Conservation (phyloP, 2,329 filamentous ascomycete genomes). For the Exophiala calicioides region DNA sequence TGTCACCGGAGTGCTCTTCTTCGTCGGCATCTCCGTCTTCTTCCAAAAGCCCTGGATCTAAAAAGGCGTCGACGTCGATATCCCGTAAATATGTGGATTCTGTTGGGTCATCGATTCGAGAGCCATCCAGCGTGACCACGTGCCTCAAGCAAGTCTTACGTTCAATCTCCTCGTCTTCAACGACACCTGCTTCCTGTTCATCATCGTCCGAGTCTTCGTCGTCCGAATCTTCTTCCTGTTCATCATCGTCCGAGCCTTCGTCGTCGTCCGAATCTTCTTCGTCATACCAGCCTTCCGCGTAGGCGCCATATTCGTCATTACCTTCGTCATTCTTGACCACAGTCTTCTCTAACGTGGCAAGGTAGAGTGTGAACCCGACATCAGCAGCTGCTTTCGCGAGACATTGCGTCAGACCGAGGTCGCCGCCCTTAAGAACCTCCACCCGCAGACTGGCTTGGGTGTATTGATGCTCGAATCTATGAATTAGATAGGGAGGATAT, state of each 20-base stretch:
- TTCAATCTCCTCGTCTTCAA: constrained; percentile 5
- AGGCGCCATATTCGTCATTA: constrained; percentile 13
- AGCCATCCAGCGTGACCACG: constrained; percentile 10
- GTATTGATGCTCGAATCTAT: constrained; percentile 33
- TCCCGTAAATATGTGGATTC: not conserved
- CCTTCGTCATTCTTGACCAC: constrained; percentile 28
- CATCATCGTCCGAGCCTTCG: too few relatives aligned
- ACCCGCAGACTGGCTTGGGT: constrained; percentile 29
- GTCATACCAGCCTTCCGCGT: not conserved
- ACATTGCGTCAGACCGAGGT: constrained; percentile 22
- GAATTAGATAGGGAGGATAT: constrained; percentile 26
- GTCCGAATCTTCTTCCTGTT: too few relatives aligned
- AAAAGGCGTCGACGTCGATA: constrained; percentile 6
- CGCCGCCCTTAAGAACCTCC: constrained; percentile 30
- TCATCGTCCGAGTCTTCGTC: too few relatives aligned
- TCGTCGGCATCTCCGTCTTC: constrained; percentile 10
- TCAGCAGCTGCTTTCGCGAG: constrained; percentile 26
- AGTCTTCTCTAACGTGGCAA: constrained; percentile 31
- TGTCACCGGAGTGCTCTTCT: constrained; percentile 26
- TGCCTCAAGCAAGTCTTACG: constrained; percentile 4
- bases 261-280: not conserved
- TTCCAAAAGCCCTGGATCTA: constrained; percentile 7
- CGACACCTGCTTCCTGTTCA: too few relatives aligned
- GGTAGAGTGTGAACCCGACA: constrained; percentile 29
- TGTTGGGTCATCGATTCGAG: constrained; percentile 4